These are phyloP conservation scores for Neofusicoccum laricinum DNA, from an alignment of 2,329 filamentous ascomycete species.

Conservation along the genomic window DNA sequence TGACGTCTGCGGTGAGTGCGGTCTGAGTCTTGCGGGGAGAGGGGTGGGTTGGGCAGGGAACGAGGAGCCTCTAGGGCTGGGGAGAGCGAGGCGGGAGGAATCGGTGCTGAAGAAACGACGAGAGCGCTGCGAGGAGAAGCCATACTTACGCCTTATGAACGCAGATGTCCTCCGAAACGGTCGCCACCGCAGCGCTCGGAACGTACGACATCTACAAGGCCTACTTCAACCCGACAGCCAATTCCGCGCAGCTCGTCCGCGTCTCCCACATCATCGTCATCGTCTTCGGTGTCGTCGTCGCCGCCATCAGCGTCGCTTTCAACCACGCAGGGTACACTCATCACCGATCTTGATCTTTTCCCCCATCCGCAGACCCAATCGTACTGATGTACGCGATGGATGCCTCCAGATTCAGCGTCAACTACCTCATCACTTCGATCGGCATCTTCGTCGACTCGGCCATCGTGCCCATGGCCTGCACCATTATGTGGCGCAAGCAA, in stretches of 20 bases:
- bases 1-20: constrained; percentile 24
- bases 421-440: constrained; percentile 31
- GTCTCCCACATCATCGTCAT: constrained; percentile 41
- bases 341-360: too few species aligned
- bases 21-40: background rate
- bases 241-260: constrained; percentile 35
- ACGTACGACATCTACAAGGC: constrained; percentile 46
- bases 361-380: too few species aligned
- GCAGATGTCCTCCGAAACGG: constrained; percentile 36
- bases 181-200: constrained; percentile 39
- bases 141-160: background rate
- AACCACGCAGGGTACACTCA: constrained; percentile 1
- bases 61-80: too few species aligned
- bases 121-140: too few species aligned
- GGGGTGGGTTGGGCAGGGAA: too few species aligned
- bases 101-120: too few species aligned
- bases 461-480: constrained; percentile 38
- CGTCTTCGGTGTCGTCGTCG: constrained; percentile 40
- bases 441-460: constrained; percentile 43
- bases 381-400: too few species aligned
- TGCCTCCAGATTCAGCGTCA: constrained; percentile 5
- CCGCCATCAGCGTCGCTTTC: constrained; percentile 32
- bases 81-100: too few species aligned
- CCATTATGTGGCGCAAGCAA: constrained; percentile 38
- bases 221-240: constrained; percentile 38